Evolutionary conservation across 345 rosid species (phyloP), one percentile per base, ranked within the genome.

Genomic region (Turnera subulata): DNA sequence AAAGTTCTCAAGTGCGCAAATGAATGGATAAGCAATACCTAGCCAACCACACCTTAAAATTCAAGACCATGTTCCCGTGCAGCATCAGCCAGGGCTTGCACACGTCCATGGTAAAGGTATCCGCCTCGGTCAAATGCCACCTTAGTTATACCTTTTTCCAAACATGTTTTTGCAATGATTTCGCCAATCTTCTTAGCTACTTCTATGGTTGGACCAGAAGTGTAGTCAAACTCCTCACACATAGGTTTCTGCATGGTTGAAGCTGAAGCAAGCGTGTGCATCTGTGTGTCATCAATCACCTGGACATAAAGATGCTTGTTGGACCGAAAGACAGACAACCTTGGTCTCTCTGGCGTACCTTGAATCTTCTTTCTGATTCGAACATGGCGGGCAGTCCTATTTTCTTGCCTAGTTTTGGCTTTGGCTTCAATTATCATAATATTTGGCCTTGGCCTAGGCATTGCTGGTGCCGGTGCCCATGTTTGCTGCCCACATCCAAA

Each of bases 301-400:
- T 93, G 97, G 35, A 78, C 96, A 58, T 85, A 87, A 16, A 93
- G 74, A 76, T 87, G 94, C 72, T 87, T 89, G 88, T 86, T 93
- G 62, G 97, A 93, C 6, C 97, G 88, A 63, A 76, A 93, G 6
- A 93, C 90, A 20, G 83, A 70, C 7, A 93, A 57, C 67, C 97
- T 76, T 40, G 97, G 98, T 80, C 98, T 86, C 59, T 89, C 98
- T 2, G 83, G 63, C 21, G 91, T 89, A 29, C 98, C 97, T 22
- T 83, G 71, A 66, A 89, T 97, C 96, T 93, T 93, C 88, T 93
- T 93, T 58, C 99, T 81, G 78, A 93, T 62, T 25, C 96, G 97
- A 58, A 74, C 22, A 67, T 93, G 99, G 60, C 97, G 96, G 48
- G 99, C 97, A 19, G 69, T 71, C 61, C 97, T 61, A 76, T 93